Evolutionary conservation across 2,329 filamentous ascomycete species (phyloP).

Genomic region (Scedosporium minutisporum): DNA sequence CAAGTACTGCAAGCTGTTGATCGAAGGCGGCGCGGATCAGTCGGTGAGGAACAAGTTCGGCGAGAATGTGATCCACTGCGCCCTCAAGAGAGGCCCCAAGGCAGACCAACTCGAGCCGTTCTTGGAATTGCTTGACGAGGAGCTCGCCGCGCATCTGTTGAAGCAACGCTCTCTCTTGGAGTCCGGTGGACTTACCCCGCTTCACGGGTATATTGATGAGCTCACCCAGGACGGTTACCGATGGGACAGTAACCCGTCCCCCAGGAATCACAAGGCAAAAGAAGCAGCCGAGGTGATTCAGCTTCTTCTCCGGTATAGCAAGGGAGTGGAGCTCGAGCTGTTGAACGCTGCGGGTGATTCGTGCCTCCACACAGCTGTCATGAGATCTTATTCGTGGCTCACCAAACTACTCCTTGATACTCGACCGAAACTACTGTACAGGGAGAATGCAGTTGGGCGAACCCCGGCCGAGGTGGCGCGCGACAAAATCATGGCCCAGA

Average conservation of each 20-base stretch:
- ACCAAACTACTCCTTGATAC: slow-evolving; percentile 39
- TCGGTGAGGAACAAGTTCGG: slow-evolving; percentile 48
- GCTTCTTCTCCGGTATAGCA: slow-evolving; percentile 43
- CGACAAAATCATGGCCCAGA: slow-evolving; percentile 35
- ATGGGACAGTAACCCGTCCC: slow-evolving; percentile 4
- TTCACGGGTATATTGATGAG: slow-evolving; percentile 47
- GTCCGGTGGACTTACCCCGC: slow-evolving; percentile 49
- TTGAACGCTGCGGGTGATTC: slow-evolving; percentile 59
- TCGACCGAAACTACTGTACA: slow-evolving; percentile 50
- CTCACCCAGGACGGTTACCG: neutral
- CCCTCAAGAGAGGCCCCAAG: slow-evolving; percentile 25
- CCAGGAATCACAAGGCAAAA: slow-evolving; percentile 5
- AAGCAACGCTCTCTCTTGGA: slow-evolving; percentile 43
- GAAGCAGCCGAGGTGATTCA: slow-evolving; percentile 31
- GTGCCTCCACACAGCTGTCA: slow-evolving; percentile 48
- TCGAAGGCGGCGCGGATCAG: slow-evolving; percentile 62
- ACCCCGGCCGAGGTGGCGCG: slow-evolving; percentile 62
- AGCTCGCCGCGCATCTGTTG: slow-evolving; percentile 47
- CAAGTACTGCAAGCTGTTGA: slow-evolving; percentile 49
- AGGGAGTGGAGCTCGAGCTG: slow-evolving; percentile 44
- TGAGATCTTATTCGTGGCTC: slow-evolving; percentile 24
- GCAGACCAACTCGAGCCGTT: slow-evolving; percentile 32
- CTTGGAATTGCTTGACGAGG: slow-evolving; percentile 47
- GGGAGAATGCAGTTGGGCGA: slow-evolving; percentile 67
- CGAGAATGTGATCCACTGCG: slow-evolving; percentile 60